A percentile compares a stretch with the other conserved stretches of the same genome.
These are phyloP conservation scores for Trametes meyenii DNA, from an alignment of 768 basidiomycete species.

Conservation along the genomic window DNA sequence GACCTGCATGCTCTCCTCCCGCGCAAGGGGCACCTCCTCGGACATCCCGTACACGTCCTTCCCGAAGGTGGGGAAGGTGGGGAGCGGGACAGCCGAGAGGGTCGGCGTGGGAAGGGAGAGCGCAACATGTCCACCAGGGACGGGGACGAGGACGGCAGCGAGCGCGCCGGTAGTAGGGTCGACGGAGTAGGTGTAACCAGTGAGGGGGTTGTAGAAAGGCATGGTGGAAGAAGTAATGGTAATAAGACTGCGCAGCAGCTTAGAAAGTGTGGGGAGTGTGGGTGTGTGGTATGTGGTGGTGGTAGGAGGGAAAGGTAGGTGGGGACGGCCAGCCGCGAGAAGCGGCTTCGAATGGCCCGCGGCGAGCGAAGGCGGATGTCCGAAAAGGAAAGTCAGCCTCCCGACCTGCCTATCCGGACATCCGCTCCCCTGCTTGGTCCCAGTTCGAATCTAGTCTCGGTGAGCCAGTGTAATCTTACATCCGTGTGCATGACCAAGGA, in stretches of 20 bases:
- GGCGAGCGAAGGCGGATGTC: background rate
- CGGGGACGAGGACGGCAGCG: slow-evolving; percentile 7
- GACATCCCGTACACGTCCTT: slow-evolving; percentile 11
- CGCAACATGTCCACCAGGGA: slow-evolving; percentile 4
- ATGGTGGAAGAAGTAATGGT: background rate
- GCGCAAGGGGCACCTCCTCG: slow-evolving; percentile 5
- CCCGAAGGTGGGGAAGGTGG: slow-evolving; percentile 3
- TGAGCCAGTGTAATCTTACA: too few species aligned
- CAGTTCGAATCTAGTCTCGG: background rate
- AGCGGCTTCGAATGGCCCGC: background rate
- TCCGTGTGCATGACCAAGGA: too few species aligned
- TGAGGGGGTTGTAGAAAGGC: background rate
- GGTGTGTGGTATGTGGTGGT: background rate
- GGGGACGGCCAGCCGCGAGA: background rate
- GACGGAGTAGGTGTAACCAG: slow-evolving; percentile 14
- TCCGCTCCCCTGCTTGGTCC: background rate
- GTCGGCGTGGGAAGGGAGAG: background rate
- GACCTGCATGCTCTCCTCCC: slow-evolving; percentile 1
- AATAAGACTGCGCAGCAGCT: slow-evolving; percentile 9
- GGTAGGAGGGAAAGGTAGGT: slow-evolving; percentile 7
- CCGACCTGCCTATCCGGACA: background rate
- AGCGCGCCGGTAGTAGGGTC: slow-evolving; percentile 9
- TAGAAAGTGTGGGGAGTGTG: background rate
- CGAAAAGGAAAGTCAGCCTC: background rate
- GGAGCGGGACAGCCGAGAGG: background rate